Conservation (phyloP, 495 filamentous ascomycete species). For the Neurospora pannonica region DNA sequence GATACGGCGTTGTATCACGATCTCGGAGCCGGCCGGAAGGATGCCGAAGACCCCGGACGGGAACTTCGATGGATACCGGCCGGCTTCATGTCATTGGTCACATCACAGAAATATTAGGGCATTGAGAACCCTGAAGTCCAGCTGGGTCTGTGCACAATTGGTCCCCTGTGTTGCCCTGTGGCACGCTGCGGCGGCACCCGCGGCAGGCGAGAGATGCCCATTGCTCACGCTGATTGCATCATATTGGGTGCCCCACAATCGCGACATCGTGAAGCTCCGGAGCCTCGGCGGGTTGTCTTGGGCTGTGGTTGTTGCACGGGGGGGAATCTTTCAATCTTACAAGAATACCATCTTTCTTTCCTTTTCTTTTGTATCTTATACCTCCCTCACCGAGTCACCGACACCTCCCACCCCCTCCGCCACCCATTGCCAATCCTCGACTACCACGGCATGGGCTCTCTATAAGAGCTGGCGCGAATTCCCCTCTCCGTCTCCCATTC, state of each 20-base stretch:
- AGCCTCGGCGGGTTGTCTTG: not conserved
- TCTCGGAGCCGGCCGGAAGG: not conserved
- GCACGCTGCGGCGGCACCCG: not conserved
- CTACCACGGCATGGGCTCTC: not conserved
- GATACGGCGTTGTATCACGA: not conserved
- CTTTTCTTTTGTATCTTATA: not conserved
- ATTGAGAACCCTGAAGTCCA: not conserved
- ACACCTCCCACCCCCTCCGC: not conserved
- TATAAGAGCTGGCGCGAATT: not conserved
- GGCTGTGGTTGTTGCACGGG: not conserved
- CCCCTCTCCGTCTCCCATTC: not conserved
- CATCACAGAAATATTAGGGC: not conserved
- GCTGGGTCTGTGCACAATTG: not conserved
- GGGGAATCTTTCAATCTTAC: not conserved
- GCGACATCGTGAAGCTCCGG: not conserved
- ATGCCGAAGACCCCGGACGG: not conserved
- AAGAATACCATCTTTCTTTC: not conserved
- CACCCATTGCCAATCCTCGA: not conserved
- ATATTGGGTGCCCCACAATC: slow-evolving; percentile 12
- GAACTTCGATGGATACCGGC: not conserved
- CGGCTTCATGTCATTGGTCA: not conserved
- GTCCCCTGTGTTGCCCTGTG: not conserved
- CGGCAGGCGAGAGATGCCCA: not conserved
- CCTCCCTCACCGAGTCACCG: not conserved
- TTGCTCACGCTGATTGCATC: slow-evolving; percentile 16